phyloP scores from a whole-genome alignment of 2,329 filamentous ascomycete genomes.

The Trichoderma guizhouense region DNA sequence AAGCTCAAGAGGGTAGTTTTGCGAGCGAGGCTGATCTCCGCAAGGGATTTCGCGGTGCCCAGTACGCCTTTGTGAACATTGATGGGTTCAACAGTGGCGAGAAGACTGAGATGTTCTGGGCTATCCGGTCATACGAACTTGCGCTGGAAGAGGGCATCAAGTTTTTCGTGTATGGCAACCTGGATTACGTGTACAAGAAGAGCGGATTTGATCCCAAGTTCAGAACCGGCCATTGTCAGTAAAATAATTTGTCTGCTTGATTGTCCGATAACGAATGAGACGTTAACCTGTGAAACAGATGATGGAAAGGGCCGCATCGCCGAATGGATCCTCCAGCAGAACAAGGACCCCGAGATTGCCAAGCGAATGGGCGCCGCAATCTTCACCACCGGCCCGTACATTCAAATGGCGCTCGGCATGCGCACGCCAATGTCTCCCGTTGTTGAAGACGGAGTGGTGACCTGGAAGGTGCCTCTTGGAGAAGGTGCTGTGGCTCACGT shows the following conservation, averaged over 20 bases:
- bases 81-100: conserved; percentile 53
- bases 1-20: conserved; percentile 46
- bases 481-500: conserved; percentile 41
- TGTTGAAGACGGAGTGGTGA: conserved; percentile 40
- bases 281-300: conserved; percentile 21
- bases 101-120: conserved; percentile 50
- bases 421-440: conserved; percentile 39
- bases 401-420: conserved; percentile 41
- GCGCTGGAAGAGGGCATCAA: conserved; percentile 41
- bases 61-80: conserved; percentile 52
- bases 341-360: conserved; percentile 22
- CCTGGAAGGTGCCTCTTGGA: conserved; percentile 41
- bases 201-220: conserved; percentile 44
- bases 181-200: conserved; percentile 49
- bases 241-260: too few species aligned
- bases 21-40: conserved; percentile 44
- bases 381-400: conserved; percentile 45
- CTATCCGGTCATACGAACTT: conserved; percentile 40
- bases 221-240: conserved; percentile 41
- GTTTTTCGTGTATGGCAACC: conserved; percentile 46
- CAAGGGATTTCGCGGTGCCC: conserved; percentile 41
- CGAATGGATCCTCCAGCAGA: conserved; percentile 44
- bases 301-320: conserved; percentile 44
- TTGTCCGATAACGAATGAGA: too few species aligned
- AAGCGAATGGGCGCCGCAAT: conserved; percentile 35